Evolutionary conservation across 805 yeast genomes (phyloP), one percentile per base, ranked within the genome.

Genomic region (Zygosaccharomyces siamensis): DNA sequence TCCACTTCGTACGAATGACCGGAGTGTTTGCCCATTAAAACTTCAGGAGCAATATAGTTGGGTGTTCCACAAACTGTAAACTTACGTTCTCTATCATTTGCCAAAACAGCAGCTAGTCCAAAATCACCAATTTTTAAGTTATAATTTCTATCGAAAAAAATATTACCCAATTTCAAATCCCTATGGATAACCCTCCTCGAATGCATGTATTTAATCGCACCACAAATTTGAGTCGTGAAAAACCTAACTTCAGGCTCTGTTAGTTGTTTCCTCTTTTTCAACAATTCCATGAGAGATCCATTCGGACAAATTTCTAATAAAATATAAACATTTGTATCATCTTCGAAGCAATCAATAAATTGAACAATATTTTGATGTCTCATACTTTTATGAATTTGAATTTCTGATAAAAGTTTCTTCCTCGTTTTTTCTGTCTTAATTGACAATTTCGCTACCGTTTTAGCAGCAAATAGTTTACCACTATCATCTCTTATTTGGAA

Each of bases 1-100:
- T 93, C 99, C 37, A 89, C 97, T 67, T 89, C 97, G 63, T 81
- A 90, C 45, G 95, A 83, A 67, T 93, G 99, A 7, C 98, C 99
- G 10, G 81, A 77, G 46, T 75, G 79, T 60, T 89, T 89, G 26
- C 96, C 95, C 36, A 89, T 86, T 55, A 93, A 76, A 20, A 93
- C 96, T 72, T 93, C 99, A 6, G 99, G 99, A 0, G 99, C 97
- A 64, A 93, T 93, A 67, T 93, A 93, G 70, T 93, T 93, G 51
- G 99, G 99, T 21, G 99, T 93, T 47, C 99, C 99, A 69, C 99
- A 93, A 48, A 93, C 88, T 39, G 99, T 92, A 65, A 84, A 86
- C 62, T 92, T 89, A 56, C 92, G 81, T 44, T 87, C 87, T 49
- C 77, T 77, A 27, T 77, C 73, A 20, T 80, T 73, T 38, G 85